phyloP scores from a whole-genome alignment of 2,329 filamentous ascomycete species.

The Cladosporium phlei region DNA sequence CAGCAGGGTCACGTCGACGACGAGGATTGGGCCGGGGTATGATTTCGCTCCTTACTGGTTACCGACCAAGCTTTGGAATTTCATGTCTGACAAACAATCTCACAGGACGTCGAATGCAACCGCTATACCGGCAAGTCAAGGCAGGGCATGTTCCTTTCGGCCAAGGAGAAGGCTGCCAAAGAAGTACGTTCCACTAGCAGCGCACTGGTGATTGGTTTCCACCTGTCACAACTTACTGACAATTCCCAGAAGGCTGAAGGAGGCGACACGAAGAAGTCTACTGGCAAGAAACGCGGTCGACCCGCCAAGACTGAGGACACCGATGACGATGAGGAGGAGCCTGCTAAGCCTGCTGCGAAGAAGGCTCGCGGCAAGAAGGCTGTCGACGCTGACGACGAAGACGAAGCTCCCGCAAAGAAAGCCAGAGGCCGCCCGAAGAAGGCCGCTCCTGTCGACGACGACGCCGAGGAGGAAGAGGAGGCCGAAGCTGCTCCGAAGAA shows the following conservation, averaged over 20 bases:
- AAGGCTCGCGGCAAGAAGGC: constrained; percentile 7
- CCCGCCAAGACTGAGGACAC: constrained; percentile 3
- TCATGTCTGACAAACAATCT: background rate
- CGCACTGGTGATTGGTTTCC: too few relatives aligned
- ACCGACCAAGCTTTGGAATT: constrained; percentile 6
- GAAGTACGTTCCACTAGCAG: too few relatives aligned
- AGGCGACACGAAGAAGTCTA: constrained; percentile 20
- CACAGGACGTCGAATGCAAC: constrained; percentile 70
- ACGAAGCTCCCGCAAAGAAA: constrained; percentile 11
- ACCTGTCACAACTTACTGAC: constrained; percentile 17
- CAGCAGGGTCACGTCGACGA: constrained; percentile 75
- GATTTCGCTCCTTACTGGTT: constrained; percentile 32
- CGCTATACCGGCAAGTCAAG: constrained; percentile 53
- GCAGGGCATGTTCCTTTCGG: constrained; percentile 31
- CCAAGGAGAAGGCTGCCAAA: constrained; percentile 25
- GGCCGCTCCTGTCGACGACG: constrained; percentile 18
- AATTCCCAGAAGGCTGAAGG: constrained; percentile 10
- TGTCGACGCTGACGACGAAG: constrained; percentile 3
- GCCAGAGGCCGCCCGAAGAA: constrained; percentile 25
- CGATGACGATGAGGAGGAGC: constrained; percentile 17
- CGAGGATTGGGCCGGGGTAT: constrained; percentile 83
- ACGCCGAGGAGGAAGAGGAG: constrained; percentile 17
- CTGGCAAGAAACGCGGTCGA: constrained; percentile 14
- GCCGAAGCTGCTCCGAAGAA: constrained; percentile 21
- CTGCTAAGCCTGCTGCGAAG: constrained; percentile 21